Percentiles rank a stretch among this genome's conserved stretches.
These are phyloP conservation scores for Hemileccinum impolitum DNA, from an alignment of 768 basidiomycete species.

Conservation along the genomic window DNA sequence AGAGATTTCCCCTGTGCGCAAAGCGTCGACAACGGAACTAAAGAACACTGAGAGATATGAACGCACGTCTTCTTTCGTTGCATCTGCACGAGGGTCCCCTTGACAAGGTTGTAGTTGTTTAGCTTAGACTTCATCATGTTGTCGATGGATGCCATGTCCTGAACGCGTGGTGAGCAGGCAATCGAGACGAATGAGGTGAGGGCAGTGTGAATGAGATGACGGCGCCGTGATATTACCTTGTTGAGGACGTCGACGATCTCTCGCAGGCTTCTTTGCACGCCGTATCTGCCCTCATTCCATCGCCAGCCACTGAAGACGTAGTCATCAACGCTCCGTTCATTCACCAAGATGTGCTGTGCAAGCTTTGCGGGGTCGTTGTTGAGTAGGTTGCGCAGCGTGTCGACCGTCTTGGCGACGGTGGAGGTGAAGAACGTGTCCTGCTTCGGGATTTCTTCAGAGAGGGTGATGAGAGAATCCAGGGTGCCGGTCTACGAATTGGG, in stretches of 20 bases:
- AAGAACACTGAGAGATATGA: constrained; percentile 1
- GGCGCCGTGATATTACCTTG: constrained; percentile 53
- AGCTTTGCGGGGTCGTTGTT: constrained; percentile 83
- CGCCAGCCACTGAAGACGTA: constrained; percentile 81
- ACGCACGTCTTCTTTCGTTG: constrained; percentile 90
- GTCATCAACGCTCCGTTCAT: constrained; percentile 74
- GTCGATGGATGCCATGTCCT: constrained; percentile 94
- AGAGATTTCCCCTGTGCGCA: constrained; percentile 81
- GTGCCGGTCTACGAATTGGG: constrained; percentile 74
- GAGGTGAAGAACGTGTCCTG: constrained; percentile 84
- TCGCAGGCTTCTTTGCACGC: constrained; percentile 71
- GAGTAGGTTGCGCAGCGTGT: constrained; percentile 85
- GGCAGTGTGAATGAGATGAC: constrained; percentile 7
- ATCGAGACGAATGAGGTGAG: constrained; percentile 17
- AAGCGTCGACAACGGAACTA: constrained; percentile 5
- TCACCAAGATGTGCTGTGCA: constrained; percentile 70
- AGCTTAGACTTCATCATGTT: constrained; percentile 90
- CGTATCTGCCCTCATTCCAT: constrained; percentile 94
- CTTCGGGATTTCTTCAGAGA: constrained; percentile 93
- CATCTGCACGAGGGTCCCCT: constrained; percentile 87
- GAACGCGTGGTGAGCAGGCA: constrained; percentile 20
- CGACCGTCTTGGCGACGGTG: constrained; percentile 88
- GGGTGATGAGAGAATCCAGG: constrained; percentile 78
- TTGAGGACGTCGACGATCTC: constrained; percentile 84
- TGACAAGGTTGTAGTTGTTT: constrained; percentile 89